A percentile compares a stretch with the other conserved stretches of the same genome.
phyloP scores from a whole-genome alignment of 257 asterid species.

The Craterostigma plantagineum region DNA sequence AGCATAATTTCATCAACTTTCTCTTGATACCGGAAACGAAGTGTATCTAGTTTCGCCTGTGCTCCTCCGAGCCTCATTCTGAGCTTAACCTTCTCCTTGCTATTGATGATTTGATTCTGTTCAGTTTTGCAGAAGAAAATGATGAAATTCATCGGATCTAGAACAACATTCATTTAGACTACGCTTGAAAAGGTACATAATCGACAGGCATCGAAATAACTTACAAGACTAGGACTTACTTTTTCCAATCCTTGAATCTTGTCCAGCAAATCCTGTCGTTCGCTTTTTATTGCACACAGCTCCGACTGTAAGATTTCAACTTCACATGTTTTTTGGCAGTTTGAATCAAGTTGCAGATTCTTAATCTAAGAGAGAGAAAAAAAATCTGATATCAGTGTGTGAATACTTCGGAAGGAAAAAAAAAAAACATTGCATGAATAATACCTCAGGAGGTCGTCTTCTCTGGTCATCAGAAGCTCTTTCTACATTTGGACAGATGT shows the following conservation, averaged over 20 bases:
- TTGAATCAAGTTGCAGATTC: slow-evolving; percentile 15
- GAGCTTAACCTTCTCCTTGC: no score
- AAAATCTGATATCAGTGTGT: slow-evolving; percentile 9
- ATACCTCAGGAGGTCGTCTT: slow-evolving; percentile 30
- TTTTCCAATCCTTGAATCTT: slow-evolving; percentile 22
- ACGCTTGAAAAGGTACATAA: no score
- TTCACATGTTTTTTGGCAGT: slow-evolving; percentile 14
- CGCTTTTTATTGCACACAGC: slow-evolving; percentile 27
- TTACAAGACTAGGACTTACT: slow-evolving; percentile 8
- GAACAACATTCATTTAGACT: no score
- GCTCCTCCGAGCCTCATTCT: no score
- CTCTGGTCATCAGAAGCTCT: slow-evolving; percentile 20
- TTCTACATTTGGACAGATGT: slow-evolving; percentile 25
- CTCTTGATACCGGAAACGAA: no score
- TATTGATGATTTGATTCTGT: no score
- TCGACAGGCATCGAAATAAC: no score
- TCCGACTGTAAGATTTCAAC: slow-evolving; percentile 34
- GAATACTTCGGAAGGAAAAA: slow-evolving; percentile 3
- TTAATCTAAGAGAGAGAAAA: slow-evolving; percentile 11
- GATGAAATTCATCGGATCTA: no score
- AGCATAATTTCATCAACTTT: no score
- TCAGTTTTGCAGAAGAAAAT: no score
- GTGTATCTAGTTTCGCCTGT: no score
- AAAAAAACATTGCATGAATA: slow-evolving; percentile 6
- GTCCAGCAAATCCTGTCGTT: slow-evolving; percentile 22